phyloP scores from a whole-genome alignment of 164 flowering plant species.

The Macadamia tetraphylla region DNA sequence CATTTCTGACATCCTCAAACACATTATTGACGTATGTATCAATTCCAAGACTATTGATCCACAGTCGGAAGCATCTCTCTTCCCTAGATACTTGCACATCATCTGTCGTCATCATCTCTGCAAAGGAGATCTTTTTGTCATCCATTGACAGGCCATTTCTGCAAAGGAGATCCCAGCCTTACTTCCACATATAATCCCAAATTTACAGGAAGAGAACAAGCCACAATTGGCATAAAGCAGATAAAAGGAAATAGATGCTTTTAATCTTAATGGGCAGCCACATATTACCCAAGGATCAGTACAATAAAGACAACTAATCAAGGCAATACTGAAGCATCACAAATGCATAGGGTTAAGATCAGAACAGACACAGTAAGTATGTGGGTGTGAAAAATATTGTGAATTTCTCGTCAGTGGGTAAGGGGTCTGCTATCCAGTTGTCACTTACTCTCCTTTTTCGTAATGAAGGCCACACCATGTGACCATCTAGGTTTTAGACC shows the following conservation, averaged over 20 bases:
- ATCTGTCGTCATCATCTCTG: constrained; percentile 93
- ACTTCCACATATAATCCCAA: not conserved
- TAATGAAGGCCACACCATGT: too few species aligned
- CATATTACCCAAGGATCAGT: not conserved
- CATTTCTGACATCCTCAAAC: constrained; percentile 93
- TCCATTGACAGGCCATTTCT: constrained; percentile 83
- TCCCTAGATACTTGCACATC: constrained; percentile 80
- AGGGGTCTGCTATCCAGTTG: too few species aligned
- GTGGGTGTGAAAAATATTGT: too few species aligned
- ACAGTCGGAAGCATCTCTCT: constrained; percentile 80
- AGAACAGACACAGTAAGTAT: too few species aligned
- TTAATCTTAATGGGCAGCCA: not conserved
- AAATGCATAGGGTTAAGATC: not conserved
- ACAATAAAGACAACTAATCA: not conserved
- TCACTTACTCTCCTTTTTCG: too few species aligned
- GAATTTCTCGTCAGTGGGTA: too few species aligned
- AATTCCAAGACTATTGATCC: constrained; percentile 91
- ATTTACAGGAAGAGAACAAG: not conserved
- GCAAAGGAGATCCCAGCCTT: constrained; percentile 12
- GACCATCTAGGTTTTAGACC: too few species aligned
- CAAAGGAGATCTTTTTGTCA: constrained; percentile 61
- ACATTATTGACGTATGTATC: constrained; percentile 68
- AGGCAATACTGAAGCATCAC: not conserved
- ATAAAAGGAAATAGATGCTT: not conserved
- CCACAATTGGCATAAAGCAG: not conserved